A percentile compares a stretch with the other conserved stretches of the same genome.
Evolutionary conservation across 192 early-diverging fungal species (phyloP).

Genomic region (Coemansia sp.): DNA sequence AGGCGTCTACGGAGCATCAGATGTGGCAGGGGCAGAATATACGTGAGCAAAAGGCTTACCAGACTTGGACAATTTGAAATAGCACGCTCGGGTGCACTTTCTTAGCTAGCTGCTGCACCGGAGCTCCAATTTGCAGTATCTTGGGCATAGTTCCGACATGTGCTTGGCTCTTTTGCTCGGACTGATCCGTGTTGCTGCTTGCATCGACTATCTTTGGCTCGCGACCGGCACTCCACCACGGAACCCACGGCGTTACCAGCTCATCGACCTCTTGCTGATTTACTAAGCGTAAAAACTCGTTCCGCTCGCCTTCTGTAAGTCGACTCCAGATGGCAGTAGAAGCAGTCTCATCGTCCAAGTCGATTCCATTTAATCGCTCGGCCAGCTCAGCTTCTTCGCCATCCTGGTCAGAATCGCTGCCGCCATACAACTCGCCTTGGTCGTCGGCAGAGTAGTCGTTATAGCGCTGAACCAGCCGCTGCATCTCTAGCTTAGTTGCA

Average conservation of each 20-base stretch:
- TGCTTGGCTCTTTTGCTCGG: background rate
- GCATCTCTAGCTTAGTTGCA: constrained; percentile 42
- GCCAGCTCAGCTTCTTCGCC: constrained; percentile 2
- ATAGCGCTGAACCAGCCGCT: constrained; percentile 29
- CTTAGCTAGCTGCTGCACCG: constrained; percentile 24
- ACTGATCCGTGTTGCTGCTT: background rate
- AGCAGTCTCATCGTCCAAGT: constrained; percentile 10
- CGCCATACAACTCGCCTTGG: constrained; percentile 3
- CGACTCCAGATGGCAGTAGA: constrained; percentile 24
- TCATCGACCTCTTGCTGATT: constrained; percentile 10
- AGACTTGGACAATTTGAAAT: constrained; percentile 38
- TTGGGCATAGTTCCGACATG: background rate
- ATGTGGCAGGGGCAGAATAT: background rate
- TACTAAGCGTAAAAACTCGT: constrained; percentile 28
- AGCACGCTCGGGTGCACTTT: constrained; percentile 53
- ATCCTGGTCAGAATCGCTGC: background rate
- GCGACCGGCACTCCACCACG: constrained; percentile 31
- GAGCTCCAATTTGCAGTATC: constrained; percentile 26
- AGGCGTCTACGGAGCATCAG: background rate
- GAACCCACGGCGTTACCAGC: constrained; percentile 29
- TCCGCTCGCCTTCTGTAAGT: constrained; percentile 24
- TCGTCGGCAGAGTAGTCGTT: constrained; percentile 28
- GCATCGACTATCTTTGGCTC: constrained; percentile 16
- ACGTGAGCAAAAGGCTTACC: constrained; percentile 9
- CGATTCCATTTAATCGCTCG: constrained; percentile 28